Evolutionary conservation across 257 asterid genomes (phyloP).

Genomic region (Coffea canephora): DNA sequence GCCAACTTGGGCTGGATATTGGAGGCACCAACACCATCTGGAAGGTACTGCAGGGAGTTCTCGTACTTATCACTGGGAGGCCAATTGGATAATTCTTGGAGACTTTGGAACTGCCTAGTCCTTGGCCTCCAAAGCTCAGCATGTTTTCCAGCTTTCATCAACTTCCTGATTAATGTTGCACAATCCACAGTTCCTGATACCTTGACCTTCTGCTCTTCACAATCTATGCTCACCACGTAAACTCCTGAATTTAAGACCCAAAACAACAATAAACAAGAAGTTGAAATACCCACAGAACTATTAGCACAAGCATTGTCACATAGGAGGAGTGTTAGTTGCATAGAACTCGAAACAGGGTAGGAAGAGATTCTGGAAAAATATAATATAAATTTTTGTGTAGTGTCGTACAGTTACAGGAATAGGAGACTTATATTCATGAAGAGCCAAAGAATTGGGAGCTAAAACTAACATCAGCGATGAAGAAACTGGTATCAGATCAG

Average conservation of each 20-base stretch:
- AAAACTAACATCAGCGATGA: not conserved
- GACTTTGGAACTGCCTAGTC: constrained; percentile 10
- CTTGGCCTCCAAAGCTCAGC: constrained; percentile 50
- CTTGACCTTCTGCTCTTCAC: constrained; percentile 30
- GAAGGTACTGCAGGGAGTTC: constrained; percentile 21
- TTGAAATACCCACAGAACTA: not conserved
- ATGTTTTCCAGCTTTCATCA: constrained; percentile 46
- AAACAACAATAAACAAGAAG: not conserved
- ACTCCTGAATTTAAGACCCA: constrained; percentile 36
- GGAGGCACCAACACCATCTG: constrained; percentile 16
- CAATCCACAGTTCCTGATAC: constrained; percentile 40
- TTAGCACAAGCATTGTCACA: not conserved
- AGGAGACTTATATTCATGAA: not conserved
- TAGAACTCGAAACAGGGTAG: not conserved
- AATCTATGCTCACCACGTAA: constrained; percentile 49
- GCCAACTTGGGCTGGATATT: constrained; percentile 19
- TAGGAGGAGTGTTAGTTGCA: not conserved
- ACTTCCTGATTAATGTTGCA: constrained; percentile 32
- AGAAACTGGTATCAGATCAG: not conserved
- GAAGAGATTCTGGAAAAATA: not conserved
- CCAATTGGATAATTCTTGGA: constrained; percentile 18
- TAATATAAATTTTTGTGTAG: not conserved
- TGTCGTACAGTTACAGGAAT: not conserved
- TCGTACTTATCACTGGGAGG: constrained; percentile 15
- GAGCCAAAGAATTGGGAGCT: not conserved